phyloP scores from a whole-genome alignment of 495 filamentous ascomycete genomes.

The Sabuloglossum arenarium region DNA sequence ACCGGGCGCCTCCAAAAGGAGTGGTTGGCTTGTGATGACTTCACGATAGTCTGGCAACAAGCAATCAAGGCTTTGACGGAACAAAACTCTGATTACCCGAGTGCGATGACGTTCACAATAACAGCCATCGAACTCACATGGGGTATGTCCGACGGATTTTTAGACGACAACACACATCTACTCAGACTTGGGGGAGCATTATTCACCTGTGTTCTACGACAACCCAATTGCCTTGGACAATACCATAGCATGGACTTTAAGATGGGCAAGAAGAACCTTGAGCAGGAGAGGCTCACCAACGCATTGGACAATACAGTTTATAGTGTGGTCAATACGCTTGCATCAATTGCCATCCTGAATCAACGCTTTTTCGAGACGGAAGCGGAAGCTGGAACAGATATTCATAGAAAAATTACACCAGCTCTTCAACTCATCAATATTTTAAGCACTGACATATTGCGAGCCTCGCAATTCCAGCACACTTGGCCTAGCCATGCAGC shows the following conservation, averaged over 20 bases:
- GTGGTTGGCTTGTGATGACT: background rate
- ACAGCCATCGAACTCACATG: background rate
- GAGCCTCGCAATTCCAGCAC: background rate
- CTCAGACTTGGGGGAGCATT: background rate
- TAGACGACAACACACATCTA: background rate
- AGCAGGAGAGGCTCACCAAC: background rate
- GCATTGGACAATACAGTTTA: background rate
- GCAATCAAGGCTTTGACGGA: background rate
- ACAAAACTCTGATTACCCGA: background rate
- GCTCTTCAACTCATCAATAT: background rate
- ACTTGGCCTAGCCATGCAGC: background rate
- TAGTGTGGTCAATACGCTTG: background rate
- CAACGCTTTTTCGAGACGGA: background rate
- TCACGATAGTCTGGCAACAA: background rate
- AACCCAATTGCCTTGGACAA: background rate
- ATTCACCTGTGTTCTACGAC: background rate
- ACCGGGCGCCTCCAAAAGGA: background rate
- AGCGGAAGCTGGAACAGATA: background rate
- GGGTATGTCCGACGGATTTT: background rate
- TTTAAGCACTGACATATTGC: background rate
- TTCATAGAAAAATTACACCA: background rate
- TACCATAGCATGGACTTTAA: background rate
- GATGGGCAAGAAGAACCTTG: background rate
- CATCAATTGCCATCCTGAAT: background rate
- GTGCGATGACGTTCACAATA: background rate